These are phyloP conservation scores for Theobroma grandiflorum DNA, from an alignment of 441 rosid species.

Conservation along the genomic window DNA sequence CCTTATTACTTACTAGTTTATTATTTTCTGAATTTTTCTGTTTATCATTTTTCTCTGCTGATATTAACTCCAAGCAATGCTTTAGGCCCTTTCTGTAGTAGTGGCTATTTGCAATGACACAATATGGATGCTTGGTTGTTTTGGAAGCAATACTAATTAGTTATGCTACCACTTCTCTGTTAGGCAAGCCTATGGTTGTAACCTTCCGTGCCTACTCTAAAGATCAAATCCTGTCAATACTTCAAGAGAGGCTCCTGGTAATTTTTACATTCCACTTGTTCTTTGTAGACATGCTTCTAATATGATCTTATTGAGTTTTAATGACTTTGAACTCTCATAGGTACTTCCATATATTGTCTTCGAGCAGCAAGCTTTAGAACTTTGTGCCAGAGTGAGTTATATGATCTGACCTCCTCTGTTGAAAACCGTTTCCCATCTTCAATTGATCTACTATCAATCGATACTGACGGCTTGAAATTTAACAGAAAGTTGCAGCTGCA, in stretches of 20 bases:
- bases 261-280: slow-evolving; percentile 24
- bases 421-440: slow-evolving; percentile 20
- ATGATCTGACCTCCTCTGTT: neutral
- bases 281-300: neutral
- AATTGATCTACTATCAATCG: slow-evolving; percentile 16
- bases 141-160: slow-evolving; percentile 27
- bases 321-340: slow-evolving; percentile 44
- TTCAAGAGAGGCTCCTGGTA: slow-evolving; percentile 87
- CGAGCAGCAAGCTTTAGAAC: slow-evolving; percentile 87
- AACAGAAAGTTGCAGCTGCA: slow-evolving; percentile 93
- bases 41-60: neutral
- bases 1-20: neutral
- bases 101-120: neutral
- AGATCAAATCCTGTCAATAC: slow-evolving; percentile 79
- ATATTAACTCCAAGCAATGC: neutral
- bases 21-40: neutral
- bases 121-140: slow-evolving; percentile 10
- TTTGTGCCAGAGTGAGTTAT: slow-evolving; percentile 89
- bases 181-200: slow-evolving; percentile 86
- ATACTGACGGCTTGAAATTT: slow-evolving; percentile 29
- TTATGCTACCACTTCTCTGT: slow-evolving; percentile 19
- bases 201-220: slow-evolving; percentile 84
- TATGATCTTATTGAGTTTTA: neutral
- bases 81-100: neutral
- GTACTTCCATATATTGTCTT: slow-evolving; percentile 66